Conservation (phyloP, 1,284 basidiomycete species). For the Fomitopsis betulina region DNA sequence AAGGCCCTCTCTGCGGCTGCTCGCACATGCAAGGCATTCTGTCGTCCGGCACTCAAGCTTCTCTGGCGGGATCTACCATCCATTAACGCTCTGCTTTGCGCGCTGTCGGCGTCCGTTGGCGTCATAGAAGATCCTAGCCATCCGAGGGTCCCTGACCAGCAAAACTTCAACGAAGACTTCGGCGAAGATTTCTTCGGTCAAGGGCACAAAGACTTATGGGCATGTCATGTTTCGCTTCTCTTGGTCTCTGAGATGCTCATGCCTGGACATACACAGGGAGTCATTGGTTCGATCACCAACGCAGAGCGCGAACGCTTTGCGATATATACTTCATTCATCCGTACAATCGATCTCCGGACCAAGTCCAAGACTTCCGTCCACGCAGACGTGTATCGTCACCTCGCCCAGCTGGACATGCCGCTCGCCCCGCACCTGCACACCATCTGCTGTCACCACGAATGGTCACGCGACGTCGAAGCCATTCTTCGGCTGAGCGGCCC, state of each 20-base stretch:
- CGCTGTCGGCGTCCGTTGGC: not conserved
- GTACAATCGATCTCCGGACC: not conserved
- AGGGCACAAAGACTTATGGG: no score
- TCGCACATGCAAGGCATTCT: not conserved
- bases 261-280: not conserved
- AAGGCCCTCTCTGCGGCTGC: not conserved
- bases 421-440: not conserved
- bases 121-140: no score
- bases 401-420: not conserved
- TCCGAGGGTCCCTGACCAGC: no score
- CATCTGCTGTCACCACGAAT: no score
- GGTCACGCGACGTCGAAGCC: no score
- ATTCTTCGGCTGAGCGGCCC: no score
- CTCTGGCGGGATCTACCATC: not conserved
- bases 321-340: not conserved
- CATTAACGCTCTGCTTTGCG: not conserved
- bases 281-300: not conserved
- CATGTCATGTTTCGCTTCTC: no score
- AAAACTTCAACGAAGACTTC: no score
- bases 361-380: not conserved
- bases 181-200: no score
- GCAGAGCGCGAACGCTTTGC: not conserved
- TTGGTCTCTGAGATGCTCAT: not conserved
- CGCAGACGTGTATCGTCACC: not conserved
- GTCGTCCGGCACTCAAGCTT: not conserved